Evolutionary conservation across 352 stramenopile genomes (phyloP).

Genomic region (Phytophthora europaea): DNA sequence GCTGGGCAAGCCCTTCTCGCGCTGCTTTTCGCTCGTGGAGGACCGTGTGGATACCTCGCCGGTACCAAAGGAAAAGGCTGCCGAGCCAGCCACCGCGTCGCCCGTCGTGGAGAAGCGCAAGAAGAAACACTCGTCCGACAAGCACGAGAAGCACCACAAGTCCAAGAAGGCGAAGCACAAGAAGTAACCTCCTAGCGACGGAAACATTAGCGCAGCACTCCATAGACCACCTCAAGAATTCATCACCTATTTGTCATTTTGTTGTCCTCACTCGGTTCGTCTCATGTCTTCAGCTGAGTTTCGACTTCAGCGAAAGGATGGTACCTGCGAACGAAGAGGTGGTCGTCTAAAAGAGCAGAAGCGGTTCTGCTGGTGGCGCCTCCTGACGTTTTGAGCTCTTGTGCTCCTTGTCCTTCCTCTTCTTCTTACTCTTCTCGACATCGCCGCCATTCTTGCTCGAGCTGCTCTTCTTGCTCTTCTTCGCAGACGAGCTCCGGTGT

Average conservation of each 20-base stretch:
- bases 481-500: constrained; percentile 41
- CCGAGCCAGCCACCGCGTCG: constrained; percentile 9
- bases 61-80: constrained; percentile 23
- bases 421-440: constrained; percentile 52
- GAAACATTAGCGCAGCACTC: constrained; percentile 42
- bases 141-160: constrained; percentile 54
- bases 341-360: constrained; percentile 84
- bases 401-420: constrained; percentile 53
- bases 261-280: constrained; percentile 24
- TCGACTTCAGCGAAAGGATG: constrained; percentile 9
- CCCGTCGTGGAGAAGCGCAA: constrained; percentile 43
- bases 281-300: constrained; percentile 8
- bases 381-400: constrained; percentile 68
- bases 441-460: constrained; percentile 41
- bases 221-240: constrained; percentile 47
- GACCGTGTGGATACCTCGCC: constrained; percentile 36
- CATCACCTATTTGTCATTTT: constrained; percentile 53
- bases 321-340: constrained; percentile 28
- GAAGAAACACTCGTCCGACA: constrained; percentile 41
- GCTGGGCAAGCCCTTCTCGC: constrained; percentile 79
- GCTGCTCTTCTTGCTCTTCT: constrained; percentile 68
- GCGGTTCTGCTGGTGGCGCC: constrained; percentile 52
- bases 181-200: constrained; percentile 35
- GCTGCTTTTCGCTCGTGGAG: constrained; percentile 79
- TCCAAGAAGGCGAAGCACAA: constrained; percentile 71